A percentile compares a stretch with the other conserved stretches of the same genome.
These are phyloP conservation scores for Phalaenopsis aphrodite DNA, from an alignment of 106 monocot genomes.

Conservation along the genomic window DNA sequence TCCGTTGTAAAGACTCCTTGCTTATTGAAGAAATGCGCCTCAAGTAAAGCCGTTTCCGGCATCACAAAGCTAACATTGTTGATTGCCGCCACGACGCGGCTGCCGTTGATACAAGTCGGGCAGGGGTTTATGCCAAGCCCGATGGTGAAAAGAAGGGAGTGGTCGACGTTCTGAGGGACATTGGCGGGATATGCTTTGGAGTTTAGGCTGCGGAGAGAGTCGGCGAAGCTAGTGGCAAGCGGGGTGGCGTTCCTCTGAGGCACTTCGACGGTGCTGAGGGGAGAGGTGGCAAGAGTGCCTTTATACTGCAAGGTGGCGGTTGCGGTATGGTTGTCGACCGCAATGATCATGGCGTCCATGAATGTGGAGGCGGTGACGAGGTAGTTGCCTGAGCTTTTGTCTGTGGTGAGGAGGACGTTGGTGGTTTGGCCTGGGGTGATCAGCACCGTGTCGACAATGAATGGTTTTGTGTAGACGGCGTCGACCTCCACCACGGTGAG, in stretches of 20 bases:
- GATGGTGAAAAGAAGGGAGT: conserved; percentile 44
- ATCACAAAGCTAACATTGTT: conserved; percentile 62
- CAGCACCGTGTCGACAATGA: conserved; percentile 32
- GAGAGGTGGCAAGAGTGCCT: conserved; percentile 13
- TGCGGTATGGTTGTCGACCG: conserved; percentile 36
- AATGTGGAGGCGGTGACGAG: conserved; percentile 38
- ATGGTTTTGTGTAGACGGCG: conserved; percentile 51
- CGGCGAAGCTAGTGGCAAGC: conserved; percentile 20
- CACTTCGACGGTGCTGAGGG: conserved; percentile 15
- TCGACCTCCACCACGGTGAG: conserved; percentile 46
- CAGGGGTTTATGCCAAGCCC: conserved; percentile 57
- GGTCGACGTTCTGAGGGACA: conserved; percentile 33
- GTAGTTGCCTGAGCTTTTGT: conserved; percentile 23
- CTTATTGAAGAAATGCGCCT: conserved; percentile 48
- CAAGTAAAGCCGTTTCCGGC: conserved; percentile 45
- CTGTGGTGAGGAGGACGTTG: conserved; percentile 44
- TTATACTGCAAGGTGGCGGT: conserved; percentile 39
- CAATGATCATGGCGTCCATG: conserved; percentile 33
- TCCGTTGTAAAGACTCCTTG: conserved; percentile 36
- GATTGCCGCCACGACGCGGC: conserved; percentile 33
- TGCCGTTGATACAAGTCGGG: conserved; percentile 21
- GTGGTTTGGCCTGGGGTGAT: conserved; percentile 61
- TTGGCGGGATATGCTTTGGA: conserved; percentile 27
- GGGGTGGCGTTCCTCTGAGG: conserved; percentile 32
- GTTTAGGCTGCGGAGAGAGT: conserved; percentile 45